Base-by-base conservation (phyloP, 495 filamentous ascomycete genomes). In the Glonium stellatum region DNA sequence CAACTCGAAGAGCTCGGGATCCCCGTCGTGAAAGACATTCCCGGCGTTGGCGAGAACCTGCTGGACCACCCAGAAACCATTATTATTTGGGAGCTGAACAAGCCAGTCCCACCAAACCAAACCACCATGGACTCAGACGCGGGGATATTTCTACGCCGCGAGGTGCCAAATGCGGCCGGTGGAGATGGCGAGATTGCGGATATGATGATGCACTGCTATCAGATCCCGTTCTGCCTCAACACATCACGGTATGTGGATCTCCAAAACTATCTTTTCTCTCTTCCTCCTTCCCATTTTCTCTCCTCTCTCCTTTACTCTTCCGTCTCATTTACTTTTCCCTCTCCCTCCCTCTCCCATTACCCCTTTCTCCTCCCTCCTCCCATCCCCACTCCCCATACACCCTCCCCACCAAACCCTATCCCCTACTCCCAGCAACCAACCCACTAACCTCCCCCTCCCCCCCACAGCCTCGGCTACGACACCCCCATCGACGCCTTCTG, bases 171-270 rank as follows among this genome's bases (percentile, higher is more conserved):
- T 54, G 84, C 86, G 10, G 82, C 82, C 10, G 81, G 80, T 11
- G 21, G 53, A 10, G 87, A 89, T 63, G 84, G 84, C 62, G 80
- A 84, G 46, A 82, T 84, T 39, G 84, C 85, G 57, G 88, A 93
- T 67, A 72, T 93, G 57, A 92, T 92, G 88, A 90, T 91, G 87
- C 89, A 93, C 74, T 92, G 88, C 78, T 92, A 92, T 73, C 89
- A 93, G 72, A 90, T 90, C 57, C 88, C 87, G 35, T 90, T 90
- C 73, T 85, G 82, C 55, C 63, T 71, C 63, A 77, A 77, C 63
- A 77, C 75, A 15, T 39, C 68, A 0, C 62, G 66, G 64, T 69
- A 67, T 9, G 60, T 42, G 78, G 82, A n/a, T n/a, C n/a, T n/a
- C n/a, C n/a, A n/a, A n/a, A n/a, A n/a, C n/a, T n/a, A n/a, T n/a